Evolutionary conservation across 192 early-diverging fungal species (phyloP), one percentile per base, ranked within the genome.

Genomic region (Pilobolus umbonatus): DNA sequence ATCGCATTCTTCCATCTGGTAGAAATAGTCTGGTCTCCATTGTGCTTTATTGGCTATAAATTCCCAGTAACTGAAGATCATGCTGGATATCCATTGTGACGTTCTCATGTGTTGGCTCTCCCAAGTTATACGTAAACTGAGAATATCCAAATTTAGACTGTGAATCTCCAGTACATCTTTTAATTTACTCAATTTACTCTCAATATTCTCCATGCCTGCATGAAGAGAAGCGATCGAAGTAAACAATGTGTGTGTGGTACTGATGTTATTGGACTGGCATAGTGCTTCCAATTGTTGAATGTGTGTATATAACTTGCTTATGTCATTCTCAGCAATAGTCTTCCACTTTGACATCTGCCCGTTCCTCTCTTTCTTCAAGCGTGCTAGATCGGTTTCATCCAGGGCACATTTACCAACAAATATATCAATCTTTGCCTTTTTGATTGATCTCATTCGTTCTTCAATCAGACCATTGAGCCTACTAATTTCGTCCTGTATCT

Each of bases 41-140:
- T 69, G 61, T n/a, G 55, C 61, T 19, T 54, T 62, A 1, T 52
- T 49, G 17, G 29, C 34, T 15, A 58, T 31, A 59, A 69, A 60
- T 11, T 55, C 57, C 57, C 57, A 64, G 2, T 55, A 19, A 21
- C 32, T 59, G 5, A 47, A 40, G 5, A 49, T 59, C 47, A 48
- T 69, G 3, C 21, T 43, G 5, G 57, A 19, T 12, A 69, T 56
- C 56, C 61, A 63, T 14, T 64, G 56, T 12, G 40, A 38, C 15
- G 51, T 35, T 10, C 46, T 53, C 21, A 34, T 28, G 17, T 53
- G 38, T 9, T 60, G 55, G 15, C 17, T 34, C 29, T 69, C 68
- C 68, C 68, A 69, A 45, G 26, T 14, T 14, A 58, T 45, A 15
- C 68, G 56, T 19, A 36, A 48, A 17, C 55, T n/a, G 2, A 64